Conservation (phyloP, 2,329 filamentous ascomycete genomes). For the Diplodia sapinea region DNA sequence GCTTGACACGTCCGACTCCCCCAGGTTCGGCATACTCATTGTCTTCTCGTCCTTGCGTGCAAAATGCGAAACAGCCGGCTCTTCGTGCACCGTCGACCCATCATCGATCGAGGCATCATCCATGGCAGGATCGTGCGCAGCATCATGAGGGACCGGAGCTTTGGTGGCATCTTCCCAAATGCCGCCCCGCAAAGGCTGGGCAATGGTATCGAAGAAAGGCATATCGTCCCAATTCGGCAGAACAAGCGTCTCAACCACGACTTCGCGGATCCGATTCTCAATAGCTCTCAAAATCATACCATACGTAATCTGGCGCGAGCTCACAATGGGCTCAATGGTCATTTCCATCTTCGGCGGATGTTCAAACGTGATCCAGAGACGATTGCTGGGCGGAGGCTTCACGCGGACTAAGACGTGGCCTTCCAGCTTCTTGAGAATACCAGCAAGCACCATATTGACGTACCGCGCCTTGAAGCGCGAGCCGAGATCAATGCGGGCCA, state of each 20-base stretch:
- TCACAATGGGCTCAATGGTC: constrained; percentile 94
- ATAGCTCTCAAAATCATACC: constrained; percentile 90
- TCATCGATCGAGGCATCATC: constrained; percentile 32
- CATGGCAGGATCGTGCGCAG: constrained; percentile 36
- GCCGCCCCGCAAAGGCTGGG: constrained; percentile 81
- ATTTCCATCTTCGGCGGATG: constrained; percentile 93
- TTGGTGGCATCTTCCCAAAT: constrained; percentile 64
- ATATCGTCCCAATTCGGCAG: constrained; percentile 95
- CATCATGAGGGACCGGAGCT: constrained; percentile 39
- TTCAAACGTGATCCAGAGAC: constrained; percentile 95
- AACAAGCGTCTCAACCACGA: constrained; percentile 89
- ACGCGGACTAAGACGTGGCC: constrained; percentile 85
- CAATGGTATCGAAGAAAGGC: constrained; percentile 82
- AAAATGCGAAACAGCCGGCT: neutral
- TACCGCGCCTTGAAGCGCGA: constrained; percentile 86
- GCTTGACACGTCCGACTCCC: constrained; percentile 31
- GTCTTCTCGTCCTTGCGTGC: constrained; percentile 33
- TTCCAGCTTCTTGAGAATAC: constrained; percentile 81
- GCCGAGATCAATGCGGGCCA: constrained; percentile 88
- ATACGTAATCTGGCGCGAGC: constrained; percentile 93
- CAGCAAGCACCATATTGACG: constrained; percentile 85
- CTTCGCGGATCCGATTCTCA: constrained; percentile 92
- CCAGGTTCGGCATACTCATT: constrained; percentile 36
- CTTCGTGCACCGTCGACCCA: neutral
- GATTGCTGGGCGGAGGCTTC: constrained; percentile 94